Conservation (phyloP, 768 basidiomycete genomes). For the Lactarius deliciosus region DNA sequence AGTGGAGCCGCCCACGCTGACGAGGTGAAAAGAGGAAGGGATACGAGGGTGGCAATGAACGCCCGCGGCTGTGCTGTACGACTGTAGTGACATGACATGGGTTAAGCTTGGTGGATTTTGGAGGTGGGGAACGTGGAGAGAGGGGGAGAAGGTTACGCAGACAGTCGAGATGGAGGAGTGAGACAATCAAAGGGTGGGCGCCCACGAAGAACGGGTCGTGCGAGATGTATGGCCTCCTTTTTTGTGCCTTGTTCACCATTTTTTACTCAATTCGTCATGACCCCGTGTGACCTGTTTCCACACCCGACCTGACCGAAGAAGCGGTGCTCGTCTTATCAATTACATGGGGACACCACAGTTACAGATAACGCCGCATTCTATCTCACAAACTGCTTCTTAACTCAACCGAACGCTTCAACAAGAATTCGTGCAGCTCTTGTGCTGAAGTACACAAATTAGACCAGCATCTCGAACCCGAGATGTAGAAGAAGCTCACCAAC, state of each 20-base stretch:
- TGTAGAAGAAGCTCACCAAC: slow-evolving; percentile 23
- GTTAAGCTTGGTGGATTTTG: neutral
- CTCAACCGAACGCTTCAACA: neutral
- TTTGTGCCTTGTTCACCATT: neutral
- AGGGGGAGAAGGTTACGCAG: neutral
- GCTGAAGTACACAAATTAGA: slow-evolving; percentile 7
- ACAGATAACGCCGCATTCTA: neutral
- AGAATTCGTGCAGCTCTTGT: slow-evolving; percentile 25
- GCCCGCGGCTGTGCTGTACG: neutral
- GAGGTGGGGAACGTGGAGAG: neutral
- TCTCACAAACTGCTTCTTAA: slow-evolving; percentile 18
- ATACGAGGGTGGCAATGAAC: neutral
- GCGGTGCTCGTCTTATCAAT: neutral
- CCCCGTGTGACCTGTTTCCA: neutral
- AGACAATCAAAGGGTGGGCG: slow-evolving; percentile 7
- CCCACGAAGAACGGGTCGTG: neutral
- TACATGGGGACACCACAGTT: neutral
- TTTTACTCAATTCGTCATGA: neutral
- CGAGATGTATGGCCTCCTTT: neutral
- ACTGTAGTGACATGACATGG: slow-evolving; percentile 24
- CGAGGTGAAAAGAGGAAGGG: slow-evolving; percentile 1
- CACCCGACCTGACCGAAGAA: no score
- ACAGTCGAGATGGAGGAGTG: neutral
- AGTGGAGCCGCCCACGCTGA: slow-evolving; percentile 19
- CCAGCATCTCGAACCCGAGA: neutral